Evolutionary conservation across 768 basidiomycete species (phyloP).

Genomic region (Macrolepiota dolichaula): DNA sequence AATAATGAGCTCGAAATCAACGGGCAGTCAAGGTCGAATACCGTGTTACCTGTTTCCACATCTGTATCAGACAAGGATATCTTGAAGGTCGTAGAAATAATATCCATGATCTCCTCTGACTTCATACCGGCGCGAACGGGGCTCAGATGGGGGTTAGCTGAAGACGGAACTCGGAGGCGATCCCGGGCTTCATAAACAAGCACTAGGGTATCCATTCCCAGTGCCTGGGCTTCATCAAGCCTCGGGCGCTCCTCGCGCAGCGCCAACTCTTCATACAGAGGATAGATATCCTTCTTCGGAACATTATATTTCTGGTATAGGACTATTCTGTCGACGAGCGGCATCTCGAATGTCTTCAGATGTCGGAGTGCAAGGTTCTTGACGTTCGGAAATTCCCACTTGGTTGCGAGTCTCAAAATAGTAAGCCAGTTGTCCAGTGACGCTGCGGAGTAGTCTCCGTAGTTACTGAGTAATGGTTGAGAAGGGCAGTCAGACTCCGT

Average conservation of each 20-base stretch:
- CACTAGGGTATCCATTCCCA: slow-evolving; percentile 52
- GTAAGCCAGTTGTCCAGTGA: slow-evolving; percentile 52
- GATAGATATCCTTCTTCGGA: slow-evolving; percentile 43
- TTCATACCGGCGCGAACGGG: not conserved
- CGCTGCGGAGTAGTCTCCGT: slow-evolving; percentile 49
- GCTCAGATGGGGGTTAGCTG: not conserved
- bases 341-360: slow-evolving; percentile 13
- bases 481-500: not conserved
- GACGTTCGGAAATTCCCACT: slow-evolving; percentile 57
- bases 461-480: slow-evolving; percentile 36
- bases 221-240: slow-evolving; percentile 48
- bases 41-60: not conserved
- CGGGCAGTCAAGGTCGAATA: not conserved
- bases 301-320: slow-evolving; percentile 53
- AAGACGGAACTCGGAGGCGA: not conserved
- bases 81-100: not conserved
- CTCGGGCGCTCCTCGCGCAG: slow-evolving; percentile 46
- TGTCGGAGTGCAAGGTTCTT: slow-evolving; percentile 51
- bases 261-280: slow-evolving; percentile 53
- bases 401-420: slow-evolving; percentile 53
- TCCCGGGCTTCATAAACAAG: slow-evolving; percentile 36
- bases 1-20: not conserved
- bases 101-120: not conserved
- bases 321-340: slow-evolving; percentile 32
- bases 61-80: not conserved